phyloP scores from a whole-genome alignment of 2,329 filamentous ascomycete species.

The Botryotinia convoluta region DNA sequence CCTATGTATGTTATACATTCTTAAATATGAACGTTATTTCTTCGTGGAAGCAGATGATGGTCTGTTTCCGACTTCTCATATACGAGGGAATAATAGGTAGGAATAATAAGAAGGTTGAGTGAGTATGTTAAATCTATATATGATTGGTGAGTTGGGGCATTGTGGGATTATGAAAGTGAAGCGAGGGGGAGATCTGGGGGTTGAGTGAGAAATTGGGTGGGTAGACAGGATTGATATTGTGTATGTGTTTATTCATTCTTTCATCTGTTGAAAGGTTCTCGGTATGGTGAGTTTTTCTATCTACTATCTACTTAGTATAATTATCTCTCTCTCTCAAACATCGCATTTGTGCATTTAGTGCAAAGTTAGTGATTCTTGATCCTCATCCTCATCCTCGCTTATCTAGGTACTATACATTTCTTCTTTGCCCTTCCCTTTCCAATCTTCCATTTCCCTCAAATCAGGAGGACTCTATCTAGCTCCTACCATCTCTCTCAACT shows the following conservation, averaged over 20 bases:
- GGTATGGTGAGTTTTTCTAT: background rate
- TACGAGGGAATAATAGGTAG: background rate
- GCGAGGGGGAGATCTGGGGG: background rate
- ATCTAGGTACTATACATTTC: background rate
- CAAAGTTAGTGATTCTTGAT: background rate
- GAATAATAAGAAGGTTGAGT: background rate
- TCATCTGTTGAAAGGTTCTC: background rate
- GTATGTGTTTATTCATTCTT: background rate
- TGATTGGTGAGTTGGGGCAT: background rate
- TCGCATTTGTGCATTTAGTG: background rate
- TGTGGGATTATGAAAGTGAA: background rate
- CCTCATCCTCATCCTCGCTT: background rate
- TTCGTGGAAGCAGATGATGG: background rate
- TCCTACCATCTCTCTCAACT: background rate
- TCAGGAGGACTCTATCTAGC: background rate
- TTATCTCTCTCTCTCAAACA: background rate
- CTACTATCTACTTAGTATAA: background rate
- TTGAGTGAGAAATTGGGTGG: background rate
- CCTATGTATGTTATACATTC: no score
- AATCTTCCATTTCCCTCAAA: background rate
- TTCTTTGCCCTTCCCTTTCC: background rate
- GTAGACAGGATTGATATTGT: background rate
- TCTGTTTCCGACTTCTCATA: background rate
- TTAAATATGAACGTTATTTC: no score
- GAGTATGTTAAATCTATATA: background rate